Base-by-base conservation (phyloP, 768 basidiomycete species). In the Trametes cingulata region DNA sequence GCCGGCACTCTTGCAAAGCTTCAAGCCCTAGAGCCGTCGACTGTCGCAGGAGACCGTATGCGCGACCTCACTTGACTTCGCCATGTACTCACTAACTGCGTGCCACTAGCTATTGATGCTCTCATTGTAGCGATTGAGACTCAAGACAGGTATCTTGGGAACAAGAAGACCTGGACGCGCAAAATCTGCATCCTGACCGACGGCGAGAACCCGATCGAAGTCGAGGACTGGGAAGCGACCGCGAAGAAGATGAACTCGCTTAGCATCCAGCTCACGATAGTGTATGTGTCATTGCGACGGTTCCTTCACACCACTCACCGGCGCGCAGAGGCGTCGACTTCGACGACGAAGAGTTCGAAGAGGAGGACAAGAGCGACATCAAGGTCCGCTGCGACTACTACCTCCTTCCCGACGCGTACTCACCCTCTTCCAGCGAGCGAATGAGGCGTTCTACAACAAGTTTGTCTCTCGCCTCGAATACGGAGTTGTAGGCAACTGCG, bases 81-180 rank as follows among this genome's bases (percentile, higher is more conserved):
- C 45, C n/a, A n/a, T n/a, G n/a, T n/a, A n/a, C n/a, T n/a, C n/a
- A n/a, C n/a, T n/a, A n/a, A n/a, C n/a, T n/a, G n/a, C n/a, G n/a
- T n/a, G n/a, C n/a, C n/a, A n/a, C n/a, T 67, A 90, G 95, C 93
- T 2, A 81, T 97, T 56, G 93, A 95, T 65, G 94, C 88, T 6
- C 73, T 98, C 29, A 88, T 97, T 62, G 93, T 97, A 9, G 92
- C 82, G 2, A 81, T 93, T 51, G 88, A 96, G 71, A 88, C 90
- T 2, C 88, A 98, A 67, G 79, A 82, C 35, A 67, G 73, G 1
- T 83, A 91, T 67, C 78, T 95, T 36, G 78, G 71, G 29, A 84
- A 74, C 20, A 97, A 93, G 74, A 84, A 82, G 67, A 84, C 87
- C 0, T 96, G 93, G 93, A 90, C 89, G 1, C 83, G 92, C 52